Percentiles rank a stretch among this genome's conserved stretches.
phyloP scores from a whole-genome alignment of 192 early-diverging fungal species.

The Linderina pennispora region DNA sequence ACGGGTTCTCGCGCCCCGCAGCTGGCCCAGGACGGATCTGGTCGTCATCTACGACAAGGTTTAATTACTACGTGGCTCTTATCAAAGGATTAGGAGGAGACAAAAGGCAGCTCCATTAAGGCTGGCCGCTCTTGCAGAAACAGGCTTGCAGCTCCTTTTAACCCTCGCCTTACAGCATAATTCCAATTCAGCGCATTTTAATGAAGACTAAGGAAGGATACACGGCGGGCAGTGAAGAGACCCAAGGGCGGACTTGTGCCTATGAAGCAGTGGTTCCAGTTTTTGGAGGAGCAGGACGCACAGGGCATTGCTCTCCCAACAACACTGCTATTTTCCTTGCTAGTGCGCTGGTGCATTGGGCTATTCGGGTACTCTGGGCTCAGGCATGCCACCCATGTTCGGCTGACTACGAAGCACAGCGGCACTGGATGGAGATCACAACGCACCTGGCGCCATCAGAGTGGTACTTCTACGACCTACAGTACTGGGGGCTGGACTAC shows the following conservation, averaged over 20 bases:
- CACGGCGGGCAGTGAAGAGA: background rate
- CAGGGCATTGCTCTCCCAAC: constrained; percentile 27
- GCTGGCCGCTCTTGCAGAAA: too few relatives aligned
- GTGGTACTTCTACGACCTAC: constrained; percentile 87
- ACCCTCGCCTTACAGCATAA: too few relatives aligned
- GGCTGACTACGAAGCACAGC: constrained; percentile 98
- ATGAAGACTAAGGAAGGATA: too few relatives aligned
- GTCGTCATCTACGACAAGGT: too few relatives aligned
- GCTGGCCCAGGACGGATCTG: too few relatives aligned
- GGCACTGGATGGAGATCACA: constrained; percentile 98
- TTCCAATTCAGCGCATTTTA: too few relatives aligned
- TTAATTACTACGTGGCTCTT: too few relatives aligned
- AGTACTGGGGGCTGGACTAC: constrained; percentile 97
- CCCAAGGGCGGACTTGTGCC: constrained; percentile 5
- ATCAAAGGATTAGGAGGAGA: too few relatives aligned
- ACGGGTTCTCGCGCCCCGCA: too few relatives aligned
- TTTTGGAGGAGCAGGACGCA: constrained; percentile 19
- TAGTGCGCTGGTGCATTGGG: constrained; percentile 61
- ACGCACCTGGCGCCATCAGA: constrained; percentile 60
- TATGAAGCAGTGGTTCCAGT: constrained; percentile 28
- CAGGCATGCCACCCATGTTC: constrained; percentile 65
- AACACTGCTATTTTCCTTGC: constrained; percentile 46
- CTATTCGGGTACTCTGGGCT: constrained; percentile 73
- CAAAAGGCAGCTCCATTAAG: too few relatives aligned
- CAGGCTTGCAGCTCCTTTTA: too few relatives aligned